Evolutionary conservation across 345 rosid genomes (phyloP).

Genomic region (rapeseed (Brassica napus)): DNA sequence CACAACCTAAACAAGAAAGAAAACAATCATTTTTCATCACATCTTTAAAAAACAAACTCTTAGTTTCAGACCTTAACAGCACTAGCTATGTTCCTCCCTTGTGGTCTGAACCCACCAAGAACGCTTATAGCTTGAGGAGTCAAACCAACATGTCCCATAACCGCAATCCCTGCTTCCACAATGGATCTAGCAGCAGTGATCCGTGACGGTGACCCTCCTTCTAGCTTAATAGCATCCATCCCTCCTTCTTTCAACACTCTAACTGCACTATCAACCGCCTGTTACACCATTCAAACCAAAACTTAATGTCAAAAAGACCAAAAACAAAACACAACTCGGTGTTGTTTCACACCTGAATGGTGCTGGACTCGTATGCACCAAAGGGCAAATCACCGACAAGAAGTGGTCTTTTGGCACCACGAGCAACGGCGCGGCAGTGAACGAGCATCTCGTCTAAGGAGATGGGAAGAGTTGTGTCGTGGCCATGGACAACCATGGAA

Average conservation of each 20-base stretch:
- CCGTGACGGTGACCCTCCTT: constrained; percentile 85
- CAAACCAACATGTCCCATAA: constrained; percentile 93
- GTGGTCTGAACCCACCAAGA: constrained; percentile 97
- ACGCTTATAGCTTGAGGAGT: constrained; percentile 98
- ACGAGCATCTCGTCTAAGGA: constrained; percentile 90
- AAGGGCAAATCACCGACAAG: constrained; percentile 95
- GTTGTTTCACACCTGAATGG: constrained; percentile 52
- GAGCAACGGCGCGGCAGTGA: constrained; percentile 86
- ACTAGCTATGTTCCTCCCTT: constrained; percentile 72
- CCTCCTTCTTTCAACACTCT: constrained; percentile 85
- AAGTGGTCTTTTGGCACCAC: constrained; percentile 74
- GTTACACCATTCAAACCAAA: constrained; percentile 41
- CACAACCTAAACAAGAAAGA: constrained; percentile 58
- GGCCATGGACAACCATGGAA: constrained; percentile 94
- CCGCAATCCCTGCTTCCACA: constrained; percentile 93
- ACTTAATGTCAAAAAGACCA: constrained; percentile 21
- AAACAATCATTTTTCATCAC: background rate
- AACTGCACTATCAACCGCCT: constrained; percentile 91
- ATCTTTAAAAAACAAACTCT: background rate
- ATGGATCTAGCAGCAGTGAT: constrained; percentile 80
- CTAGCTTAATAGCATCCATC: constrained; percentile 91
- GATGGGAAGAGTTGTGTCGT: constrained; percentile 93
- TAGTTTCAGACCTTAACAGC: constrained; percentile 67
- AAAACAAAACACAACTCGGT: background rate
- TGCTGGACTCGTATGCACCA: constrained; percentile 80